Evolutionary conservation across 2,329 filamentous ascomycete genomes (phyloP).

Genomic region (Cladorrhinum sp.): DNA sequence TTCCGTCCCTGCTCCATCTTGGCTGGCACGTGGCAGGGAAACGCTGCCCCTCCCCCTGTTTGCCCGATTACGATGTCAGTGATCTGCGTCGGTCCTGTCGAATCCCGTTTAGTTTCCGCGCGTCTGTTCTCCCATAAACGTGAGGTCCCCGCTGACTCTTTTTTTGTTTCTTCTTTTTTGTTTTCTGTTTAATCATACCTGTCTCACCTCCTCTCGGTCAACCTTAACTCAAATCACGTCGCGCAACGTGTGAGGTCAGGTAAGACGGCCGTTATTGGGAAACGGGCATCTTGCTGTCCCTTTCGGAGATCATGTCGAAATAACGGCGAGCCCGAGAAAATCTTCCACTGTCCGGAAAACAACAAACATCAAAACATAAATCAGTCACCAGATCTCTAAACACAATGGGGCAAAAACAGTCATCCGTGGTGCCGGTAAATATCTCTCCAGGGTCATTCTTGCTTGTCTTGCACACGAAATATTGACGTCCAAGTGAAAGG

Average conservation of each 20-base stretch:
- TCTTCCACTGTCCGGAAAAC: neutral
- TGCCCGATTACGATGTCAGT: neutral
- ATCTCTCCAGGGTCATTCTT: too few relatives aligned
- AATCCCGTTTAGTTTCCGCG: constrained; percentile 1
- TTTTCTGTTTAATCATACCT: too few relatives aligned
- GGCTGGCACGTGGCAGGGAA: constrained; percentile 17
- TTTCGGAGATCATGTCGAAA: constrained; percentile 5
- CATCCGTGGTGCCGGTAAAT: constrained; percentile 11
- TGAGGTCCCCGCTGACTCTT: neutral
- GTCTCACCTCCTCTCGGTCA: neutral
- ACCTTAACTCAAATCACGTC: constrained; percentile 1
- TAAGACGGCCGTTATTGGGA: constrained; percentile 1
- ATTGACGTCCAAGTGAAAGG: constrained; percentile 5
- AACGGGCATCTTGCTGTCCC: neutral
- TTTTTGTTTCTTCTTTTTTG: neutral
- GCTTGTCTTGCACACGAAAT: too few relatives aligned
- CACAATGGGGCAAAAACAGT: constrained; percentile 24
- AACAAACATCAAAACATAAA: neutral
- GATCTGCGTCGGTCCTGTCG: neutral
- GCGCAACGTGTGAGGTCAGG: neutral
- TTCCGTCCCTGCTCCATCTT: neutral
- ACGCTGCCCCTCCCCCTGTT: constrained; percentile 3
- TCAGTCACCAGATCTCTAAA: neutral
- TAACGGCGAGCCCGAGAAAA: neutral
- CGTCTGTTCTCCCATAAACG: too few relatives aligned